phyloP scores from a whole-genome alignment of 352 stramenopile species.

The Globisporangium echinulatum region DNA sequence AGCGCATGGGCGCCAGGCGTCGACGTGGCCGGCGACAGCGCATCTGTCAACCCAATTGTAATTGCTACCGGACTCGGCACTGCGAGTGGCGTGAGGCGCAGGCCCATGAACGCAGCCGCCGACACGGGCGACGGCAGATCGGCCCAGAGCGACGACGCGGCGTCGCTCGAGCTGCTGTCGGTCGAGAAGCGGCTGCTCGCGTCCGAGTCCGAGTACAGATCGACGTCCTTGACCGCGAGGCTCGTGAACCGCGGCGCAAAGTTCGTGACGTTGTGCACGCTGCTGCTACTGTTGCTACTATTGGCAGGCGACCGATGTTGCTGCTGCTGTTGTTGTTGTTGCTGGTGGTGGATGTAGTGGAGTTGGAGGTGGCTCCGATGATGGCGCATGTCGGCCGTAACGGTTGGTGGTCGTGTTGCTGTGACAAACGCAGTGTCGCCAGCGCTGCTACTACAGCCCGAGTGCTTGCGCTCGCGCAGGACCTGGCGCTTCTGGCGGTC shows the following conservation, averaged over 20 bases:
- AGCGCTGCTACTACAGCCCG: neutral
- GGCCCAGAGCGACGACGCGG: constrained; percentile 52
- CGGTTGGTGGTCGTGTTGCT: constrained; percentile 2
- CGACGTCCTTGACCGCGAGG: constrained; percentile 30
- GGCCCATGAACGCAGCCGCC: constrained; percentile 10
- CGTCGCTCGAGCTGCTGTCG: constrained; percentile 39
- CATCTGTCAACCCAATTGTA: constrained; percentile 3
- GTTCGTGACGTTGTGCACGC: constrained; percentile 12
- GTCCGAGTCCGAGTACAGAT: constrained; percentile 70
- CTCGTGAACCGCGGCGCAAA: constrained; percentile 17
- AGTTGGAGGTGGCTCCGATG: constrained; percentile 12
- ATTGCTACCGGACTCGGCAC: constrained; percentile 12
- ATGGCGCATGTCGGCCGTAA: constrained; percentile 22
- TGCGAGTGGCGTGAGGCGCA: constrained; percentile 9
- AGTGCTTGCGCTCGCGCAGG: constrained; percentile 36
- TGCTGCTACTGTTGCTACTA: constrained; percentile 2
- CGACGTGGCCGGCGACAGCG: constrained; percentile 11
- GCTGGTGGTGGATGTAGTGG: constrained; percentile 4
- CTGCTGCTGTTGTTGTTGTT: neutral
- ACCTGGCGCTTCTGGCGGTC: constrained; percentile 84
- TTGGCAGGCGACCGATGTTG: neutral
- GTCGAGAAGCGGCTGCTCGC: constrained; percentile 46
- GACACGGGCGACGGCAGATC: constrained; percentile 31
- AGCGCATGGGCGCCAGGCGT: constrained; percentile 6
- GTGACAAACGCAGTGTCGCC: constrained; percentile 3